Evolutionary conservation across 2,329 filamentous ascomycete genomes (phyloP).

Genomic region (Ophiostoma piceae): DNA sequence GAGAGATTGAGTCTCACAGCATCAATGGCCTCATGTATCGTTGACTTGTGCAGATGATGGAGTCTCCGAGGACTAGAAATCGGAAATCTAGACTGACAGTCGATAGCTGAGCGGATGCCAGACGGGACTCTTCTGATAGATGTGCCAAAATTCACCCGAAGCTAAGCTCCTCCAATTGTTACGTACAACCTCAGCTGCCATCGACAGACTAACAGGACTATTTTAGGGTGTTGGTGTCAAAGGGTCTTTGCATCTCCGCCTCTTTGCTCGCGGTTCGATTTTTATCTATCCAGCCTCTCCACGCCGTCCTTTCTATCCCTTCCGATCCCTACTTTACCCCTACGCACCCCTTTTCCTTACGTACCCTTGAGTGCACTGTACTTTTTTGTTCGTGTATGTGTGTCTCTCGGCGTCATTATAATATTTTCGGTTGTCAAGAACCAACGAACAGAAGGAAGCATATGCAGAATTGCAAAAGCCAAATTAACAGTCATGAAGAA

Average conservation of each 20-base stretch:
- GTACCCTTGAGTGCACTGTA: neutral
- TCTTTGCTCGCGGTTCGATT: neutral
- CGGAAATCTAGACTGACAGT: neutral
- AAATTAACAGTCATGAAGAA: too few relatives aligned
- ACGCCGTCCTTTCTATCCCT: neutral
- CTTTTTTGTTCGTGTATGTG: neutral
- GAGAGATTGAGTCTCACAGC: neutral
- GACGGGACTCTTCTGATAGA: neutral
- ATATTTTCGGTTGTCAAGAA: neutral
- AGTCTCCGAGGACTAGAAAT: neutral
- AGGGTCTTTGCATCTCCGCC: neutral
- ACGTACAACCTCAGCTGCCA: conserved; percentile 4
- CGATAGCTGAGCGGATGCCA: neutral
- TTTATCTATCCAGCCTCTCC: neutral
- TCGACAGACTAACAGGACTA: neutral
- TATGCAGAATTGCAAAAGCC: too few relatives aligned
- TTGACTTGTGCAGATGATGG: neutral
- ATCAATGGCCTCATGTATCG: neutral
- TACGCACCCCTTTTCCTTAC: neutral
- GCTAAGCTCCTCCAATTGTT: neutral
- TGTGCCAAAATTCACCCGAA: neutral
- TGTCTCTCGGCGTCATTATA: neutral
- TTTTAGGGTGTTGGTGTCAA: neutral
- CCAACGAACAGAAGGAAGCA: neutral
- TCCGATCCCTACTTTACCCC: neutral